Evolutionary conservation across 306 rosid genomes (phyloP).

Genomic region (Astragalus membranaceus): DNA sequence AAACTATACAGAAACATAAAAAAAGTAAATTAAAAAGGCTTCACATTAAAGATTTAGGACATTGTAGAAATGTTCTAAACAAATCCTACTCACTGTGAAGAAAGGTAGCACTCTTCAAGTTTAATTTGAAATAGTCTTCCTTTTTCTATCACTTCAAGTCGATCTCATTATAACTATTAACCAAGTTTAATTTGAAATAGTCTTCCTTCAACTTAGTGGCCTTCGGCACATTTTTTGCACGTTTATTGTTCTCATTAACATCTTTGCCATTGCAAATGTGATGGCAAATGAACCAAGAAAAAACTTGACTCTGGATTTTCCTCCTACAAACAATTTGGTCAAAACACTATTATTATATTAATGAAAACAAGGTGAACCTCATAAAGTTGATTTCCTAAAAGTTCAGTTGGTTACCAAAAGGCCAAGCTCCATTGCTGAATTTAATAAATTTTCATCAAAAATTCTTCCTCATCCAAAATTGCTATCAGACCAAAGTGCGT

Average conservation of each 20-base stretch:
- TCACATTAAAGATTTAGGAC: too few relatives aligned
- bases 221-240: slow-evolving; percentile 13
- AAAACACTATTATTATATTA: not conserved
- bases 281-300: slow-evolving; percentile 58
- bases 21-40: too few relatives aligned
- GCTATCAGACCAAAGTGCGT: slow-evolving; percentile 31
- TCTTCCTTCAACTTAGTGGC: slow-evolving; percentile 32
- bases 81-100: too few relatives aligned
- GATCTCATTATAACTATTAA: too few relatives aligned
- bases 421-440: slow-evolving; percentile 56
- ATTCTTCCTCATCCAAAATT: slow-evolving; percentile 63
- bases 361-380: slow-evolving; percentile 4
- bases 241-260: slow-evolving; percentile 24
- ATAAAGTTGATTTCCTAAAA: not conserved
- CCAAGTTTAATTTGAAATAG: too few relatives aligned
- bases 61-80: too few relatives aligned
- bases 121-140: too few relatives aligned
- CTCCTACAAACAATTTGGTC: slow-evolving; percentile 49
- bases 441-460: slow-evolving; percentile 49
- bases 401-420: slow-evolving; percentile 45
- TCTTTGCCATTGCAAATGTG: slow-evolving; percentile 32
- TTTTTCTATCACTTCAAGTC: too few relatives aligned
- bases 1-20: too few relatives aligned
- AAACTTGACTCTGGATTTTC: slow-evolving; percentile 55
- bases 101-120: too few relatives aligned